phyloP scores from a whole-genome alignment of 352 stramenopile genomes.

The Globisporangium apiculatum region DNA sequence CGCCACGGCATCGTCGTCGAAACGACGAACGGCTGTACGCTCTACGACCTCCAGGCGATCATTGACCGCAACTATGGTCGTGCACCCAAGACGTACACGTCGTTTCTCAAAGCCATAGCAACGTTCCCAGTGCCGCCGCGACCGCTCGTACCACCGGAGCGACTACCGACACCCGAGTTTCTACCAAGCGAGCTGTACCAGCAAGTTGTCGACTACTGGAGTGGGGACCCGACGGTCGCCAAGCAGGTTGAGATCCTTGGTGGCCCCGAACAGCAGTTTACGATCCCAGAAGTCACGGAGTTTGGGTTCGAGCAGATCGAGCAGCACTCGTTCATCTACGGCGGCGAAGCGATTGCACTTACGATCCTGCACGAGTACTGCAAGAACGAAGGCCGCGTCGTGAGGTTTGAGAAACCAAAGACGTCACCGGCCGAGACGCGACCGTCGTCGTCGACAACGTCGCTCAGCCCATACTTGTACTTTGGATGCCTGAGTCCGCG shows the following conservation, averaged over 20 bases:
- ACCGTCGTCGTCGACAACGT: conserved; percentile 92
- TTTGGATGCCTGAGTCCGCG: conserved; percentile 90
- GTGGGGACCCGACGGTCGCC: conserved; percentile 6
- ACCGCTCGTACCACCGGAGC: conserved; percentile 41
- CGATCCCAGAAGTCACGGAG: conserved; percentile 51
- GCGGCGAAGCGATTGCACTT: conserved; percentile 58
- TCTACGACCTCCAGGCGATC: conserved; percentile 65
- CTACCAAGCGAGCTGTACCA: conserved; percentile 54
- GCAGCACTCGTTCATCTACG: conserved; percentile 70
- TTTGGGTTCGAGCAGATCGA: conserved; percentile 50
- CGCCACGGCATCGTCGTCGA: conserved; percentile 63
- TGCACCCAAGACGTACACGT: conserved; percentile 73
- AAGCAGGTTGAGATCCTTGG: conserved; percentile 31
- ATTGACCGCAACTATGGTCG: conserved; percentile 44
- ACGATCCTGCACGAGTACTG: conserved; percentile 64
- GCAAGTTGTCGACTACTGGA: conserved; percentile 51
- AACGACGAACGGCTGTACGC: conserved; percentile 51
- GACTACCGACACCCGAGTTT: conserved; percentile 26
- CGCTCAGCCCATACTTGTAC: conserved; percentile 92
- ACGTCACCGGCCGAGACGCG: conserved; percentile 87
- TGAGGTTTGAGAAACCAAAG: conserved; percentile 97
- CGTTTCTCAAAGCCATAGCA: conserved; percentile 49
- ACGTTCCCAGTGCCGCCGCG: conserved; percentile 42
- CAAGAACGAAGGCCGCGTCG: conserved; percentile 78
- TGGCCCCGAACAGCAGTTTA: conserved; percentile 54